phyloP scores from a whole-genome alignment of 306 rosid genomes.

The Castanopsis chinensis region DNA sequence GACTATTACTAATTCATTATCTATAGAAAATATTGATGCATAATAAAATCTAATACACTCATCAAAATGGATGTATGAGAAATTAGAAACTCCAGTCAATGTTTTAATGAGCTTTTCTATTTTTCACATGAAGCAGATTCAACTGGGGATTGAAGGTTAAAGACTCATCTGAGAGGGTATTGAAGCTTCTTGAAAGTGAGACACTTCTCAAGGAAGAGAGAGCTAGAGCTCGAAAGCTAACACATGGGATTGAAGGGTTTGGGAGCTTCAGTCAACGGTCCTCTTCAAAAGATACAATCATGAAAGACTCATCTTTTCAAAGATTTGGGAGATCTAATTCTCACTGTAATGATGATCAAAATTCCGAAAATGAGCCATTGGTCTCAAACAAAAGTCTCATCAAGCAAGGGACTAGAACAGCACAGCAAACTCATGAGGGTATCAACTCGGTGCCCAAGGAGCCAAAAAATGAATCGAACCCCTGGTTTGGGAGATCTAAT shows the following conservation, averaged over 20 bases:
- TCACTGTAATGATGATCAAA: slow-evolving; percentile 22
- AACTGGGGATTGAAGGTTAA: slow-evolving; percentile 65
- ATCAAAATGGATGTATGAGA: no score
- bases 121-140: slow-evolving; percentile 40
- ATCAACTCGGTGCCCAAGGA: neutral
- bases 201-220: slow-evolving; percentile 52
- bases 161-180: slow-evolving; percentile 47
- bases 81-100: neutral
- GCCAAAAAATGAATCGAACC: slow-evolving; percentile 13
- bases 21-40: no score
- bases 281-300: slow-evolving; percentile 27
- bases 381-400: neutral
- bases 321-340: slow-evolving; percentile 41
- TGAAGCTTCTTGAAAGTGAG: slow-evolving; percentile 40
- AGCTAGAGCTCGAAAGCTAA: slow-evolving; percentile 43
- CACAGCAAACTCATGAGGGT: neutral
- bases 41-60: no score
- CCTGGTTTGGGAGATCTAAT: slow-evolving; percentile 22
- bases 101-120: neutral
- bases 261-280: slow-evolving; percentile 52
- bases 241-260: slow-evolving; percentile 62
- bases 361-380: neutral
- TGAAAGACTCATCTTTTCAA: slow-evolving; percentile 18
- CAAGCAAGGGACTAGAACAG: neutral
- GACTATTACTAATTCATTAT: no score